These are phyloP conservation scores for Cercospora sp. DNA, from an alignment of 2,329 filamentous ascomycete species.

Conservation along the genomic window DNA sequence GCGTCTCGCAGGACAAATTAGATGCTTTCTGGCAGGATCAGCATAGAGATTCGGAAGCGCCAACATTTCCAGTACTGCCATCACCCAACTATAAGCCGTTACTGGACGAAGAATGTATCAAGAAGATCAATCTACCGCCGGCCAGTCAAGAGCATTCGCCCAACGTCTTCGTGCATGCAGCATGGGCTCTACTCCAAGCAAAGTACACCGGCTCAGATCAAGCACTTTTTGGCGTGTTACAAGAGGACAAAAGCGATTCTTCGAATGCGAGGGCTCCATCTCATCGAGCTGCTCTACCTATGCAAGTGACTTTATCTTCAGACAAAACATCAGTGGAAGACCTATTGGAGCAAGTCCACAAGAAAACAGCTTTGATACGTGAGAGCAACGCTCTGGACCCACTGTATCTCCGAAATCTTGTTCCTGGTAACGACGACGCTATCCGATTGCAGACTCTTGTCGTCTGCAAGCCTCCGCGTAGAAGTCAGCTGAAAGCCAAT, in stretches of 20 bases:
- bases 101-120: neutral
- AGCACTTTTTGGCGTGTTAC: conserved; percentile 10
- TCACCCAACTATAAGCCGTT: neutral
- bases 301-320: neutral
- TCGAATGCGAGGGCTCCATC: no score
- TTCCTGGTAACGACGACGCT: neutral
- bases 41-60: neutral
- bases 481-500: neutral
- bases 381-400: neutral
- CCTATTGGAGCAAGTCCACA: neutral
- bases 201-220: conserved; percentile 10
- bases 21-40: neutral
- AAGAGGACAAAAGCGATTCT: neutral
- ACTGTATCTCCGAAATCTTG: neutral
- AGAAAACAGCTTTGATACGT: neutral
- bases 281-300: neutral
- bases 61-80: neutral
- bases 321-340: neutral
- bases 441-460: neutral
- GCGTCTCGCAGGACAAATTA: neutral
- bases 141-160: neutral
- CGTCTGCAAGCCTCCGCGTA: neutral
- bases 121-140: neutral
- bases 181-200: conserved; percentile 10
- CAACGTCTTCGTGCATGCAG: neutral